Evolutionary conservation across 345 rosid species (phyloP).

Genomic region (Populus pruinosa): DNA sequence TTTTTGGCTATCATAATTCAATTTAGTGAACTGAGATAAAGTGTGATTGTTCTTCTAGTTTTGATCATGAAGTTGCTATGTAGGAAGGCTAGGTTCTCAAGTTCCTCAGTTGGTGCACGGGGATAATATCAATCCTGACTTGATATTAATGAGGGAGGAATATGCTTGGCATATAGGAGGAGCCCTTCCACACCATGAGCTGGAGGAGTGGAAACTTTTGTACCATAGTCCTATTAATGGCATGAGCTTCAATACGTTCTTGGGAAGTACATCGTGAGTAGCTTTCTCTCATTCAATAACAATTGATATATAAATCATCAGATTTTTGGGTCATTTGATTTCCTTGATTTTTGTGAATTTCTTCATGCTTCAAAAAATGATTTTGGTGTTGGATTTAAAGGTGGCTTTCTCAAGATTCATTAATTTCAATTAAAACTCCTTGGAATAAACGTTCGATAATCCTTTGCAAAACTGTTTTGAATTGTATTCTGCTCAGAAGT

Average conservation of each 20-base stretch:
- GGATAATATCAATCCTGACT: conserved; percentile 44
- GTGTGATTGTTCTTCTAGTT: background rate
- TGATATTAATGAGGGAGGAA: conserved; percentile 54
- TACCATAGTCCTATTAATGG: conserved; percentile 79
- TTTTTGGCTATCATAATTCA: background rate
- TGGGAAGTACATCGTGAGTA: conserved; percentile 69
- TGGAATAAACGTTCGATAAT: background rate
- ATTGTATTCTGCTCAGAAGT: background rate
- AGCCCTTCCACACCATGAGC: conserved; percentile 68
- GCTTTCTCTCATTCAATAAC: conserved; percentile 6
- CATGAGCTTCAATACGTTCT: conserved; percentile 79
- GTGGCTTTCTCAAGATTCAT: background rate
- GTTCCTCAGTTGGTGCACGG: conserved; percentile 54
- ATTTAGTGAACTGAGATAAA: background rate
- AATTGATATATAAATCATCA: background rate
- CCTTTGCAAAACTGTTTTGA: background rate
- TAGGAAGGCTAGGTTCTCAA: conserved; percentile 61
- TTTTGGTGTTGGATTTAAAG: background rate
- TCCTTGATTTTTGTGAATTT: background rate
- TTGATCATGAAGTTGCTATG: conserved; percentile 10
- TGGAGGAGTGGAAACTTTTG: conserved; percentile 78
- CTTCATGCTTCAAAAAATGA: background rate
- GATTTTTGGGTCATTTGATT: background rate
- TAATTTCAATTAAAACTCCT: background rate
- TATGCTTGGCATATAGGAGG: conserved; percentile 98